A percentile compares a stretch with the other conserved stretches of the same genome.
phyloP scores from a whole-genome alignment of 768 basidiomycete species.

The Ramaria rubella region DNA sequence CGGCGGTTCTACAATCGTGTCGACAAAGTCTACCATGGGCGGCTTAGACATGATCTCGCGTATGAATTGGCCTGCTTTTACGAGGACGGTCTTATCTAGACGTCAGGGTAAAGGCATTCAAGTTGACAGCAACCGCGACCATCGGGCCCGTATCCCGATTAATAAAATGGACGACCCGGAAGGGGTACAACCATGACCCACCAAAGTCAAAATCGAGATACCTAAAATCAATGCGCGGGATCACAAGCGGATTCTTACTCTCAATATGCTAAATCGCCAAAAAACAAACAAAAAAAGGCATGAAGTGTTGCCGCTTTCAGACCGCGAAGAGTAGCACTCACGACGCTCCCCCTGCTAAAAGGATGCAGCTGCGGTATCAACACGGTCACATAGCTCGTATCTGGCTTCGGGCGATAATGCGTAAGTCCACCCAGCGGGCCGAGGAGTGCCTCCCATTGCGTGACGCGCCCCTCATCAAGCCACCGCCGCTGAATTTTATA shows the following conservation, averaged over 20 bases:
- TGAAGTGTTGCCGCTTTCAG: no score
- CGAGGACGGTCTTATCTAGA: not conserved
- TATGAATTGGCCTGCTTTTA: conserved; percentile 5
- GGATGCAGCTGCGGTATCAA: conserved; percentile 2
- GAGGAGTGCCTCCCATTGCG: conserved; percentile 2
- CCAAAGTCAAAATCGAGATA: no score
- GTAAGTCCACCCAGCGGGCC: not conserved
- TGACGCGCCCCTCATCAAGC: conserved; percentile 1
- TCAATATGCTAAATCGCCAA: no score
- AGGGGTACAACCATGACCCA: no score
- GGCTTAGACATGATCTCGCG: not conserved
- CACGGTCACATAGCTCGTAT: conserved; percentile 3
- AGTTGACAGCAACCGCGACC: no score
- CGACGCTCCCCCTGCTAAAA: no score
- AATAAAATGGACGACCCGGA: no score
- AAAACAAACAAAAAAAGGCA: no score
- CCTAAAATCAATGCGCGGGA: no score
- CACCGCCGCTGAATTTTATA: conserved; percentile 1
- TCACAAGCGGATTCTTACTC: no score
- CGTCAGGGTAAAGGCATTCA: not conserved
- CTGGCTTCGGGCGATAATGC: not conserved
- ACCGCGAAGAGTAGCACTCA: no score
- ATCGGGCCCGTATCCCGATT: no score
- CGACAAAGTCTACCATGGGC: not conserved
- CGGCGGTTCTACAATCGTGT: not conserved